Evolutionary conservation across 805 yeast genomes (phyloP).

Genomic region (Starmerella stellata): DNA sequence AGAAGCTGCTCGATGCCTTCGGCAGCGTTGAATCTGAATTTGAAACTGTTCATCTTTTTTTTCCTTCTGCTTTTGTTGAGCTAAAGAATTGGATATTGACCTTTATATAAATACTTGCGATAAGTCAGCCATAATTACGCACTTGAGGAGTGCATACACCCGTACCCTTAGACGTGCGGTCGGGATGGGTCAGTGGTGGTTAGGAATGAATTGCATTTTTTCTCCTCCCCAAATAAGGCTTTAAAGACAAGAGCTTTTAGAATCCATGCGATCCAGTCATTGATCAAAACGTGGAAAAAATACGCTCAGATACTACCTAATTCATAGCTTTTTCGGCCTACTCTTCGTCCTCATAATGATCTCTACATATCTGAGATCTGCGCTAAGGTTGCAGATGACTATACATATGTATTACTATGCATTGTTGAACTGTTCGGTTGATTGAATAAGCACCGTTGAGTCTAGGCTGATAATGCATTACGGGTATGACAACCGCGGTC

Average conservation of each 20-base stretch:
- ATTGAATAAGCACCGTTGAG: not conserved
- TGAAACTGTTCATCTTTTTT: slow-evolving; percentile 7
- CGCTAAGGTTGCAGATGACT: not conserved
- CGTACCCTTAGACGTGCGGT: not conserved
- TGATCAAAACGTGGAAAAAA: not conserved
- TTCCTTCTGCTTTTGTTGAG: not conserved
- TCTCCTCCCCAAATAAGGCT: too few relatives aligned
- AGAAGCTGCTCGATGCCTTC: slow-evolving; percentile 25
- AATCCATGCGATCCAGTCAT: not conserved
- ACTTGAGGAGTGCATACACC: not conserved
- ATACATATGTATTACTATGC: not conserved
- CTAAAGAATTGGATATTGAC: too few relatives aligned
- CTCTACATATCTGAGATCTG: not conserved
- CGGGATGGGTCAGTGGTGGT: not conserved
- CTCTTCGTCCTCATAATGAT: not conserved
- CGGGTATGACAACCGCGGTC: too few relatives aligned
- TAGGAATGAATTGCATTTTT: too few relatives aligned
- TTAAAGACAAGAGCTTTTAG: too few relatives aligned
- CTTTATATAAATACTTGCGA: not conserved
- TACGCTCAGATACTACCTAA: not conserved
- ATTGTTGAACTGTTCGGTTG: not conserved
- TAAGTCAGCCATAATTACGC: not conserved
- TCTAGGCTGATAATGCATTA: not conserved
- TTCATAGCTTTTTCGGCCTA: not conserved
- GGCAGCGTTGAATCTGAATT: slow-evolving; percentile 21